Evolutionary conservation across 2,329 filamentous ascomycete species (phyloP), one percentile per base, ranked within the genome.

Genomic region (Neofusicoccum kwambonambiense): DNA sequence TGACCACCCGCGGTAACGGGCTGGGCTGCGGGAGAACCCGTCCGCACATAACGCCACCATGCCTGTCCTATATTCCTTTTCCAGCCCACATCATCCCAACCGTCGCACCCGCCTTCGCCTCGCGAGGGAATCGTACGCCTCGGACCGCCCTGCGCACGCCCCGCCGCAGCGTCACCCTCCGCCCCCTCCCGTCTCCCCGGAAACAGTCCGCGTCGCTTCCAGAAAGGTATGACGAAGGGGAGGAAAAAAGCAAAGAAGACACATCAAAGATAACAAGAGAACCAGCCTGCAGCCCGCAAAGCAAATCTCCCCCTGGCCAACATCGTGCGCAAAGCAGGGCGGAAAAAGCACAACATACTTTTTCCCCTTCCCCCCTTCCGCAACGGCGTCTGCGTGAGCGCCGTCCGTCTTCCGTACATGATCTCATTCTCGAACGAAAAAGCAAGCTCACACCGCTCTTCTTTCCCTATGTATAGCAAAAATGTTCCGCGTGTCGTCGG

Each of bases 361-460:
- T 13, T 15, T 4, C 37, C 2, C 37, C 15, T 39, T 8, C 37
- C 8, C 8, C 35, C 11, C 13, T 39, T 3, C 41, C 15, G 41
- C 15, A n/a, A 19, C 17, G 39, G 27, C 27, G 27, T 31, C 39
- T 12, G 15, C 11, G 27, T 31, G 27, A 31, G 27, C 5, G 27
- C 27, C 27, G 22, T 22, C 22, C 22, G 22, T 3, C 22, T 22
- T 22, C 22, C 22, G 27, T 31, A 31, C 27, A 31, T 31, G 27
- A 31, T 31, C 27, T 31, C 27, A 34, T 35, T 35, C 42, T 60
- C 56, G 12, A 60, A 47, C 56, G 56, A 37, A 60, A 60, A 60
- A 60, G 56, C 56, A 60, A 60, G 15, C 17, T 12, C 44, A 60
- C 41, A 60, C 56, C 56, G 56, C 56, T 60, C 17, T 22, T n/a